phyloP scores from a whole-genome alignment of 805 yeast genomes.

The Candida quercuum region DNA sequence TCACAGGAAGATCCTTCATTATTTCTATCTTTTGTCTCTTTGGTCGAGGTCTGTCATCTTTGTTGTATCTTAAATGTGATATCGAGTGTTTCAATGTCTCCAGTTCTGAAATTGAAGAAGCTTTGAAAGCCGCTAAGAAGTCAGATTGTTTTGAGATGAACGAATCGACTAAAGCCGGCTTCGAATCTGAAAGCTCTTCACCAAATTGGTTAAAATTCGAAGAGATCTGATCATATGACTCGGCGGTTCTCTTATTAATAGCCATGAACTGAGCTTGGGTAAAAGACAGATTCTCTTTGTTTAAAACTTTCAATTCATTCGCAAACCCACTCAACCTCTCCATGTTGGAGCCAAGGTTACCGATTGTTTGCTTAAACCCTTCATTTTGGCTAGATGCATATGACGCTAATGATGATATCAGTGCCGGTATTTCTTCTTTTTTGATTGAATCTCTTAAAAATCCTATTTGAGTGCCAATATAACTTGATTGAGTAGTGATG shows the following conservation, averaged over 20 bases:
- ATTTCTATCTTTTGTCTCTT: conserved; percentile 16
- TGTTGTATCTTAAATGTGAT: neutral
- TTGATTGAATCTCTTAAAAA: conserved; percentile 7
- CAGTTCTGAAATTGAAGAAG: conserved; percentile 2
- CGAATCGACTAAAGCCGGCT: conserved; percentile 16
- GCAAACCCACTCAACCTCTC: conserved; percentile 7
- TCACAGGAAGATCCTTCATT: conserved; percentile 7
- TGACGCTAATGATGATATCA: neutral
- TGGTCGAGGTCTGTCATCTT: conserved; percentile 13
- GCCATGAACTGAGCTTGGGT: conserved; percentile 10
- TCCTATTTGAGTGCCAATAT: neutral
- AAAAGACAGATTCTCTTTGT: conserved; percentile 10
- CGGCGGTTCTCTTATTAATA: conserved; percentile 10
- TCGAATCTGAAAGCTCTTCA: conserved; percentile 7
- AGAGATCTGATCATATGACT: conserved; percentile 11
- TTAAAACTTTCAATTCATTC: conserved; percentile 7
- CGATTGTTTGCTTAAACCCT: conserved; percentile 1
- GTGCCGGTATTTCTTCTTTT: conserved; percentile 13
- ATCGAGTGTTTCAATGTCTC: conserved; percentile 5
- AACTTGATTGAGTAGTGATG: neutral
- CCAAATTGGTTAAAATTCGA: conserved; percentile 8
- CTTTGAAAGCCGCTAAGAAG: conserved; percentile 5
- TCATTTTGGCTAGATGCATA: neutral
- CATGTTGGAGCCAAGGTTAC: conserved; percentile 10
- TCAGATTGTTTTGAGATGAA: conserved; percentile 7